Evolutionary conservation across 805 yeast species (phyloP), one percentile per base, ranked within the genome.

Genomic region (Candida morakotiae): DNA sequence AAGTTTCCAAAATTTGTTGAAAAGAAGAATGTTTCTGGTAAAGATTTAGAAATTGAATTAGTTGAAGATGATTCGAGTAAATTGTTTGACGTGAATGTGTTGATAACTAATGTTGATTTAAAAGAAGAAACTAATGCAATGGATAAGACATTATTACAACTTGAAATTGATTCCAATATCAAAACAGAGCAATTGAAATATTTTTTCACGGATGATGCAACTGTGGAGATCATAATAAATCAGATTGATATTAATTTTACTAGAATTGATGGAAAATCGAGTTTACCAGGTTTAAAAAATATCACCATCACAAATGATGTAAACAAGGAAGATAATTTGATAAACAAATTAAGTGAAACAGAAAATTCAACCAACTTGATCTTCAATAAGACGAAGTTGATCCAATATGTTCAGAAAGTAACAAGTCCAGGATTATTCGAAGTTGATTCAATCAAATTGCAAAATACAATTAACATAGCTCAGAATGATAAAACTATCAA

Each of bases 381-480:
- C 16, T 11, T 45, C 24, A n/a, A 30, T 13, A 28, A 31, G 9
- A 17, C 28, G 5, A 48, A 44, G 38, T 39, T 56, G 2, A 18
- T 62, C 16, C 55, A 61, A 22, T 47, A 52, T 30, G 15, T 43
- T 8, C 59, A 54, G 29, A 32, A 24, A 4, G 51, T 49, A 2
- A 41, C 45, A 14, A 47, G 39, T 17, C 38, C 63, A 2, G 68
- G 69, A 2, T 33, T 29, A 28, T 48, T 47, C 34, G 45, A 40
- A 31, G 44, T 62, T 3, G 42, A 46, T 13, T 36, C 41, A 2
- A 29, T 60, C 8, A 41, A 40, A 17, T 14, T 55, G 11, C 39
- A 42, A 1, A 37, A 45, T 4, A 40, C 15, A 1, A n/a, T 55
- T 4, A 29, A 24, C 1, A 10, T 59, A 2, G 20, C 14, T 8